Evolutionary conservation across 495 filamentous ascomycete genomes (phyloP), one percentile per base, ranked within the genome.

Genomic region (Neurospora cerealis): DNA sequence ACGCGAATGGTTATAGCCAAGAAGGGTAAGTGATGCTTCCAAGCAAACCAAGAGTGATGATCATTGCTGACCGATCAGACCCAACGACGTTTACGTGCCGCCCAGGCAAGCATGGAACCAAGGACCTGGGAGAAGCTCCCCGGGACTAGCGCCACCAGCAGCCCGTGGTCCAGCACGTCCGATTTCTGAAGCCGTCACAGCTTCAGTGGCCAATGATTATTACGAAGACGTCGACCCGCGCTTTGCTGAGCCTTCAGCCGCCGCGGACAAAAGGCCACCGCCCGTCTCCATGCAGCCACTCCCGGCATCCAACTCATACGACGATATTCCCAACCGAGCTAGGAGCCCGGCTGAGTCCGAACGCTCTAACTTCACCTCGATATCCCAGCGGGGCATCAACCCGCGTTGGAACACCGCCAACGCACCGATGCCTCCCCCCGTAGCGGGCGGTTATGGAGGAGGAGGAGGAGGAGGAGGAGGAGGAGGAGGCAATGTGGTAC

Each of bases 201-300:
- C 54, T 66, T 19, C 83, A 74, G 69, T 78, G 71, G 75, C 80
- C 82, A 87, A 81, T 80, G 78, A 87, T 73, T 98, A 98, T 82
- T 97, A 95, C 79, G 96, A 99, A 87, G 96, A 98, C 80, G 91
- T 96, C 24, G 94, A 96, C 73, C 96, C 96, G 32, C 91, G 91
- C 48, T 99, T 98, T 80, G 92, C 84, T 54, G 79, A 83, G 34
- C 77, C 81, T 73, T 73, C 79, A 73, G 73, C 78, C 73, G 76
- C 72, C 69, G 66, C 69, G 69, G 80, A 75, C 41, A 46, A n/a
- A 60, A 83, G 76, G 73, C 69, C 78, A 70, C 74, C 71, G 72
- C 78, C 74, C 44, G 79, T 77, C 73, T 44, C 82, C 72, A 71
- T 81, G 80, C 73, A 79, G 66, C 54, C 24, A 1, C 54, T 15